These are phyloP conservation scores for Penicillium sp. DNA, from an alignment of 2,329 filamentous ascomycete species.

Conservation along the genomic window DNA sequence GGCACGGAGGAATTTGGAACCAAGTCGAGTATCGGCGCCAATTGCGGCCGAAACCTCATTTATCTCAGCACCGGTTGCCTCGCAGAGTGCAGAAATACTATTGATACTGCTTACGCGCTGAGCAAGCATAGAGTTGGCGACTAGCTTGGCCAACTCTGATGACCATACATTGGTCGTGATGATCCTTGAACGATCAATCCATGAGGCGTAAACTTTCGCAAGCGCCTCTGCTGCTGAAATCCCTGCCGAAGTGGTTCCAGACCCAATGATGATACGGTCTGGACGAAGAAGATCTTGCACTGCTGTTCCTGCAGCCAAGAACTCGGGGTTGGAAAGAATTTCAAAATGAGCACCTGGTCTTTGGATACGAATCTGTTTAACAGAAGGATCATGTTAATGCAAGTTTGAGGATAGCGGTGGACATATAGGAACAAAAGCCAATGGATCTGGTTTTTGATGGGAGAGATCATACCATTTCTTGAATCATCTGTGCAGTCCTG, in stretches of 20 bases:
- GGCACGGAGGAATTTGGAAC: conserved; percentile 73
- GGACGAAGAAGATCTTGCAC: conserved; percentile 73
- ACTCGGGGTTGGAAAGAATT: conserved; percentile 81
- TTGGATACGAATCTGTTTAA: conserved; percentile 46
- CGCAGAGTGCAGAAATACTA: conserved; percentile 76
- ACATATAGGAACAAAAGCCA: background rate
- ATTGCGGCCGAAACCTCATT: conserved; percentile 71
- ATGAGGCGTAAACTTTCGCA: conserved; percentile 69
- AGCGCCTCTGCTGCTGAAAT: conserved; percentile 67
- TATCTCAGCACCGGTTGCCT: conserved; percentile 74
- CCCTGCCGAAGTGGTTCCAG: conserved; percentile 64
- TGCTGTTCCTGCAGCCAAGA: conserved; percentile 77
- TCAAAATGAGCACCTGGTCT: conserved; percentile 69
- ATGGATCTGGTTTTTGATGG: background rate
- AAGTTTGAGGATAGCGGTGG: background rate
- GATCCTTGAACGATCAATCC: conserved; percentile 71
- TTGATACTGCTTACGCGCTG: conserved; percentile 83
- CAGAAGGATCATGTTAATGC: conserved; percentile 9
- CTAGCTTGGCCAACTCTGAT: conserved; percentile 78
- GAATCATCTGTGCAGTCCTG: conserved; percentile 72
- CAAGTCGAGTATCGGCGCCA: conserved; percentile 74
- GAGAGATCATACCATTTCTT: conserved; percentile 65
- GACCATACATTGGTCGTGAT: conserved; percentile 77
- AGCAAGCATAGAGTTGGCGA: conserved; percentile 79
- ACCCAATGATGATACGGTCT: conserved; percentile 77